Conservation (phyloP, 805 yeast genomes). For the Ogataea pilisensis region DNA sequence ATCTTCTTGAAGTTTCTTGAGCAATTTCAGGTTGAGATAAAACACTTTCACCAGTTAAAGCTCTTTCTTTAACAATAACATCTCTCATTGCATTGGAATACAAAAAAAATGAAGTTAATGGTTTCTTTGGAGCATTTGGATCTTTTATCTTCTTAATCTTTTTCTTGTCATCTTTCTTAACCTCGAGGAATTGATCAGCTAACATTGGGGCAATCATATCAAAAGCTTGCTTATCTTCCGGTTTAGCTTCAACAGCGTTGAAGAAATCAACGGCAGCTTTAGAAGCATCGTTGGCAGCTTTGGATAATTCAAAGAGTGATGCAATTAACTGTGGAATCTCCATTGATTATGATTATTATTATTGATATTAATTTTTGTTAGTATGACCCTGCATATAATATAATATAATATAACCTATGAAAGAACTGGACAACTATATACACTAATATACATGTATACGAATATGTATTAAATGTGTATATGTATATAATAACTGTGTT, state of each 20-base stretch:
- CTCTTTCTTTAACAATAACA: constrained; percentile 64
- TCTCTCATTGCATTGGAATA: constrained; percentile 74
- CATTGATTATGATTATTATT: not conserved
- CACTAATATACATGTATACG: not conserved
- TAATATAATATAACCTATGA: not conserved
- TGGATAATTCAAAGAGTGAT: constrained; percentile 75
- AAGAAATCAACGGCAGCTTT: constrained; percentile 74
- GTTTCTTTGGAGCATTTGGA: constrained; percentile 95
- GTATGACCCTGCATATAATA: too few relatives aligned
- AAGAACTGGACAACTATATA: too few relatives aligned
- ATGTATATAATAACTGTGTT: too few relatives aligned
- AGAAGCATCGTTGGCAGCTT: constrained; percentile 84
- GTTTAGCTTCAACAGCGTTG: constrained; percentile 49
- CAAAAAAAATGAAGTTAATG: constrained; percentile 80
- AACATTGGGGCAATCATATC: constrained; percentile 31
- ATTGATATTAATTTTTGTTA: constrained; percentile 16
- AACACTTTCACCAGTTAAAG: constrained; percentile 52
- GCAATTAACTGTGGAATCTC: constrained; percentile 53
- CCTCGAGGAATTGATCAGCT: constrained; percentile 34
- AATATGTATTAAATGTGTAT: not conserved
- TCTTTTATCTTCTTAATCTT: constrained; percentile 55
- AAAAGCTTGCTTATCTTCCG: constrained; percentile 26
- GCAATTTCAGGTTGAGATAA: constrained; percentile 75
- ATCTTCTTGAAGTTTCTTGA: constrained; percentile 69
- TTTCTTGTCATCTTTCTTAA: constrained; percentile 41